These are phyloP conservation scores for Zygotorulaspora chibaensis DNA, from an alignment of 805 yeast species.

Conservation along the genomic window DNA sequence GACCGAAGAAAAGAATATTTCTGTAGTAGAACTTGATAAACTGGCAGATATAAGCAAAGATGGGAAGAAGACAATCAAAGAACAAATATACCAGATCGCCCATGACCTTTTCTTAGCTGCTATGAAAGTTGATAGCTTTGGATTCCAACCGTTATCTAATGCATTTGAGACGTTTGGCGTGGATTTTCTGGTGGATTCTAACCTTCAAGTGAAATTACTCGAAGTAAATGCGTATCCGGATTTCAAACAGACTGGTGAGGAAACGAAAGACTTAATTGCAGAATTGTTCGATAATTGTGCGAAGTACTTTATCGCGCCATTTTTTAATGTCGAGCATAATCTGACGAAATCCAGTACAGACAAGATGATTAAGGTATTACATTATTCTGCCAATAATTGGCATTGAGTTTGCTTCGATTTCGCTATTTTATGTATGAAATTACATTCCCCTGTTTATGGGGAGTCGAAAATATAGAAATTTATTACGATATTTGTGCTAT, in stretches of 20 bases:
- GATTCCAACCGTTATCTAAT: constrained; percentile 75
- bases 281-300: constrained; percentile 61
- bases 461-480: neutral
- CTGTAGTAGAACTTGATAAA: constrained; percentile 63
- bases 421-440: neutral
- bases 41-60: constrained; percentile 42
- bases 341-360: constrained; percentile 9
- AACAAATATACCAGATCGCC: constrained; percentile 56
- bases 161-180: constrained; percentile 87
- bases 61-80: constrained; percentile 41
- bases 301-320: constrained; percentile 46
- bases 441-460: neutral
- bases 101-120: constrained; percentile 81
- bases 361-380: constrained; percentile 40
- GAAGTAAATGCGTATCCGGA: constrained; percentile 96
- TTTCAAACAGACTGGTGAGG: constrained; percentile 90
- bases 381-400: constrained; percentile 37
- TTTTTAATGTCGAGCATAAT: constrained; percentile 30
- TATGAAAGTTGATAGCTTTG: constrained; percentile 69
- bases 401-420: constrained; percentile 10
- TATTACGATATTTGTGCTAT: neutral
- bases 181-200: constrained; percentile 71
- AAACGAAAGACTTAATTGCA: constrained; percentile 58
- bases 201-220: constrained; percentile 53
- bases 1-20: constrained; percentile 34